Evolutionary conservation across 768 basidiomycete genomes (phyloP).

Genomic region (Collybia sp.): DNA sequence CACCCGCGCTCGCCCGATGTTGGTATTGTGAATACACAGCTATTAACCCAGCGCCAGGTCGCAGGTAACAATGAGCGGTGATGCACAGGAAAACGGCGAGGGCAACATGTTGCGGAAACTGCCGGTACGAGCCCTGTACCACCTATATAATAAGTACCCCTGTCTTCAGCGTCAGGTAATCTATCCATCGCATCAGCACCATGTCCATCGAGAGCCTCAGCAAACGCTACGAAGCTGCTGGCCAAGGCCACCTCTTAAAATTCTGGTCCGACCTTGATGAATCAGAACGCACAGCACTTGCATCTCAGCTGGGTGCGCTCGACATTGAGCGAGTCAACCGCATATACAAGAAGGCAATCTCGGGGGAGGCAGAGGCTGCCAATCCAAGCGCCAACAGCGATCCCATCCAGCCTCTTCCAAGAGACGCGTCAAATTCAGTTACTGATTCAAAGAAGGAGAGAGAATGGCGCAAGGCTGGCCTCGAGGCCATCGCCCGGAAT

Average conservation of each 20-base stretch:
- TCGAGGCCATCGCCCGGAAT: conserved; percentile 75
- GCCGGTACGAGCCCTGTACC: conserved; percentile 8
- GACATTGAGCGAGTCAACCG: conserved; percentile 91
- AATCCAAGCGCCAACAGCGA: conserved; percentile 36
- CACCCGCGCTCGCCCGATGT: too few relatives aligned
- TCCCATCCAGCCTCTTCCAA: conserved; percentile 78
- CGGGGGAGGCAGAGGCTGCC: conserved; percentile 50
- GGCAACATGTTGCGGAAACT: conserved; percentile 8
- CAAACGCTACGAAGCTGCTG: conserved; percentile 68
- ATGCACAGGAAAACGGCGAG: background rate
- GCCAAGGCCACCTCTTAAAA: conserved; percentile 84
- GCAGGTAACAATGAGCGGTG: too few relatives aligned
- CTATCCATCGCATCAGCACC: conserved; percentile 18
- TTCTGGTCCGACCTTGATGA: conserved; percentile 77
- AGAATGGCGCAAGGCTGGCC: conserved; percentile 76
- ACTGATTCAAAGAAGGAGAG: conserved; percentile 48
- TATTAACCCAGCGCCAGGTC: too few relatives aligned
- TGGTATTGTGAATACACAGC: too few relatives aligned
- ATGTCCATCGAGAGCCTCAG: conserved; percentile 59
- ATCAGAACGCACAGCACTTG: conserved; percentile 57
- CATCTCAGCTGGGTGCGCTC: conserved; percentile 70
- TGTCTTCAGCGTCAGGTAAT: background rate
- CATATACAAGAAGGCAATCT: conserved; percentile 74
- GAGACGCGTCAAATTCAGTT: conserved; percentile 64
- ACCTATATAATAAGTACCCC: conserved; percentile 2